Conservation (phyloP, 148 eudicot genomes). For the Vaccinium myrtillus region DNA sequence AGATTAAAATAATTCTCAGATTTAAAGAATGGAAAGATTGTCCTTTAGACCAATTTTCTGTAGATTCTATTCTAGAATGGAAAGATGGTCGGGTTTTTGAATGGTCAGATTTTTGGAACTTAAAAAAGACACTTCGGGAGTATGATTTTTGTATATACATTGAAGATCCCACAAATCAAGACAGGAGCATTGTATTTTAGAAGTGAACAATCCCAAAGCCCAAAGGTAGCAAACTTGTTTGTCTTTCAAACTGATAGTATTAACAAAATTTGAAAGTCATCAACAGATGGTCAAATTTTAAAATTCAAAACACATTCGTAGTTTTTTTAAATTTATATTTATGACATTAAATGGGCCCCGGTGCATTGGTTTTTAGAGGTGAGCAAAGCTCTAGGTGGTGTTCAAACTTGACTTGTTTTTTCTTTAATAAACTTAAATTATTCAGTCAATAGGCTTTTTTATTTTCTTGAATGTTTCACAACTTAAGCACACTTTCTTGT, state of each 20-base stretch:
- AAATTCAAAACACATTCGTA: neutral
- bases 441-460: neutral
- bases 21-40: no score
- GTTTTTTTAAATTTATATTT: no score
- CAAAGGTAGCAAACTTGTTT: no score
- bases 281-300: neutral
- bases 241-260: neutral
- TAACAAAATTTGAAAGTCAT: neutral
- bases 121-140: neutral
- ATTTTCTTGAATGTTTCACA: no score
- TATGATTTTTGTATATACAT: neutral
- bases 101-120: neutral
- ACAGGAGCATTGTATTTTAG: neutral
- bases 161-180: neutral
- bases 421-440: no score
- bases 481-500: neutral
- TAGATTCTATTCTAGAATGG: neutral
- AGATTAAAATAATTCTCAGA: no score
- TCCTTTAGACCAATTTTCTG: no score
- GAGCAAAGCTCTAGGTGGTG: no score
- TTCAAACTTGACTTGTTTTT: no score
- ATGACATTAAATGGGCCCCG: no score
- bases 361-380: no score
- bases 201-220: neutral
- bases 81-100: neutral